Conservation (phyloP, 352 stramenopile genomes). For the Globisporangium polare region DNA sequence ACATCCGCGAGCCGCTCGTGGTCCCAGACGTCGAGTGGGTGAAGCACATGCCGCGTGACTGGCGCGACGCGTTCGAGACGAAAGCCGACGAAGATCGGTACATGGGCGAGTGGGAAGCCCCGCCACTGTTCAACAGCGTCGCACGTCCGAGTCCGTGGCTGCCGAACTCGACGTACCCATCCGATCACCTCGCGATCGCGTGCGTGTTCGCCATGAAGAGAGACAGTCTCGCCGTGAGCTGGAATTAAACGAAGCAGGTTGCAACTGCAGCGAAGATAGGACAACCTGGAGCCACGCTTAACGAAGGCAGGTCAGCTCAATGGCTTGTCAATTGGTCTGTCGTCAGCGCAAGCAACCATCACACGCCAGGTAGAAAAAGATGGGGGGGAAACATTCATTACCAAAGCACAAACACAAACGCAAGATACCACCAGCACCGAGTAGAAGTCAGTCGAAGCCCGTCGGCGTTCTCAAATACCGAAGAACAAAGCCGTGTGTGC, state of each 20-base stretch:
- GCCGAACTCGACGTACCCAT: constrained; percentile 65
- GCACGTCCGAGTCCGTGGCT: constrained; percentile 35
- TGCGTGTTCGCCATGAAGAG: constrained; percentile 55
- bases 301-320: too few relatives aligned
- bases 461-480: constrained; percentile 5
- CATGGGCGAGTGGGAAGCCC: constrained; percentile 45
- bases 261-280: too few relatives aligned
- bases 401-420: too few relatives aligned
- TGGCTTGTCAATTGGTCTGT: too few relatives aligned
- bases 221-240: constrained; percentile 40
- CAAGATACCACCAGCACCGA: too few relatives aligned
- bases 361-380: too few relatives aligned
- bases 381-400: background rate
- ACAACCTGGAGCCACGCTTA: too few relatives aligned
- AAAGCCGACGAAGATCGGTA: constrained; percentile 32
- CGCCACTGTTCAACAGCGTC: constrained; percentile 37
- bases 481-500: background rate
- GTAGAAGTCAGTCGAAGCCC: too few relatives aligned
- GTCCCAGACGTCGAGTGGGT: constrained; percentile 34
- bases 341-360: too few relatives aligned
- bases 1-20: constrained; percentile 19
- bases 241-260: constrained; percentile 33
- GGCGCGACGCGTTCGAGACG: constrained; percentile 17
- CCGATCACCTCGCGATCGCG: constrained; percentile 73
- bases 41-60: constrained; percentile 37